Base-by-base conservation (phyloP, 176 grass and related monocot genomes). In the Ensete glaucum region DNA sequence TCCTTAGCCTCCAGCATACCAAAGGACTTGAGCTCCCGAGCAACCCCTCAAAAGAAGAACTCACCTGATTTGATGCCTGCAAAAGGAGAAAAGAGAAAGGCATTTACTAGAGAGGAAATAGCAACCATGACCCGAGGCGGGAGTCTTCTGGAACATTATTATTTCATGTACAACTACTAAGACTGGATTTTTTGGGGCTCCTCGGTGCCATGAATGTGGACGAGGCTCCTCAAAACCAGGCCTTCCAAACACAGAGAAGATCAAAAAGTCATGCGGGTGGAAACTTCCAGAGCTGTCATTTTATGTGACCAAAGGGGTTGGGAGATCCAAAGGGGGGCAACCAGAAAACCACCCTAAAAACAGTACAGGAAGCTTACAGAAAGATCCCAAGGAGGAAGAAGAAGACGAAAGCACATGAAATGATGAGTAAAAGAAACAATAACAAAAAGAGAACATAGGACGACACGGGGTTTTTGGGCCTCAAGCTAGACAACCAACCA, bases 1-100 rank as follows among this genome's bases (percentile, higher is more conserved):
- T 60, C 23, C 73, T 60, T 75, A 15, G 73, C 26, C 6, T 58
- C 73, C 73, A 75, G 73, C 73, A 75, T 75, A 75, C 55, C 71
- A 52, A 73, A 75, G 54, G 73, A 59, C 23, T 58, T 14, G 20
- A 75, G 54, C 73, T 60, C 54, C 25, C 54, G 60, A 58, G 9
- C 13, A 75, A n/a, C 73, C 6, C 54, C 54, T 58, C 73, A 60
- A 23, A 54, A 12, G 70, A 72, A 72, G 34, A 43, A 43, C 34
- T 43, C 34, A 43, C 34, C 34, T 43, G 34, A 43, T 43, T 43
- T 43, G 34, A 43, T 43, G 34, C 34, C 34, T 43, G 34, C 34
- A 43, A 43, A 19, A 12, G 62, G 25, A 22, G 9, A 64, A 26
- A 64, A 24, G 21, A 23, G 11, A 64, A 64, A 22, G 62, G 62